Evolutionary conservation across 257 asterid genomes (phyloP).

Genomic region (Solanum clarkiae): DNA sequence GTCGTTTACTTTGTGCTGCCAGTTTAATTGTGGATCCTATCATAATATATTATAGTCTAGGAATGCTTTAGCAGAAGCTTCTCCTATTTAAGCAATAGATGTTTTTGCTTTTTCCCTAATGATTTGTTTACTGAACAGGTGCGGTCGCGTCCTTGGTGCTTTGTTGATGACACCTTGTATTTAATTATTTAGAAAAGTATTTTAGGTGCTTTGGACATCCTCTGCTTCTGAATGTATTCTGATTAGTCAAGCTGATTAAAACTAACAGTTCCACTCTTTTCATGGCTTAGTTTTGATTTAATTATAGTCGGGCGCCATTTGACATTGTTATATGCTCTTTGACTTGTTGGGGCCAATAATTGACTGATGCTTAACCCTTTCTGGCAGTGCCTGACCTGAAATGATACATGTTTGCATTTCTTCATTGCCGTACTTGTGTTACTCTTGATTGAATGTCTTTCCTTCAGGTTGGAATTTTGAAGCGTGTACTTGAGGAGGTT

Average conservation of each 20-base stretch:
- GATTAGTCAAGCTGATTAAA: not conserved
- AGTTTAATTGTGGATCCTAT: not conserved
- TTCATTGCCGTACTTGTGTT: not conserved
- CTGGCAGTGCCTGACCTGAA: not conserved
- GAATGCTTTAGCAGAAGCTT: not conserved
- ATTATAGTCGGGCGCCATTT: not conserved
- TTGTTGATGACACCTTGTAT: not conserved
- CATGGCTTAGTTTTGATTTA: not conserved
- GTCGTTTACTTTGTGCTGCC: not conserved
- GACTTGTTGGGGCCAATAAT: not conserved
- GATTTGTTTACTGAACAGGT: not conserved
- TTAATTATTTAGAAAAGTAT: not conserved
- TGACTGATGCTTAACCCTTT: not conserved
- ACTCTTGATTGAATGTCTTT: not conserved
- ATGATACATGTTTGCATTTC: not conserved
- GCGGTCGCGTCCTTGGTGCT: not conserved
- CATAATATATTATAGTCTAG: not conserved
- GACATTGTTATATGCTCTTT: not conserved
- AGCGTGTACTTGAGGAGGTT: conserved; percentile 93
- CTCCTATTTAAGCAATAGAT: not conserved
- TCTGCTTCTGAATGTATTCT: not conserved
- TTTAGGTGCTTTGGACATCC: not conserved
- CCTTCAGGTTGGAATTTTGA: conserved; percentile 81
- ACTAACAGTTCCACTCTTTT: not conserved
- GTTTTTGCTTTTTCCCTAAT: not conserved